Conservation (phyloP, 2,329 filamentous ascomycete species). For the Huntiella savannae region DNA sequence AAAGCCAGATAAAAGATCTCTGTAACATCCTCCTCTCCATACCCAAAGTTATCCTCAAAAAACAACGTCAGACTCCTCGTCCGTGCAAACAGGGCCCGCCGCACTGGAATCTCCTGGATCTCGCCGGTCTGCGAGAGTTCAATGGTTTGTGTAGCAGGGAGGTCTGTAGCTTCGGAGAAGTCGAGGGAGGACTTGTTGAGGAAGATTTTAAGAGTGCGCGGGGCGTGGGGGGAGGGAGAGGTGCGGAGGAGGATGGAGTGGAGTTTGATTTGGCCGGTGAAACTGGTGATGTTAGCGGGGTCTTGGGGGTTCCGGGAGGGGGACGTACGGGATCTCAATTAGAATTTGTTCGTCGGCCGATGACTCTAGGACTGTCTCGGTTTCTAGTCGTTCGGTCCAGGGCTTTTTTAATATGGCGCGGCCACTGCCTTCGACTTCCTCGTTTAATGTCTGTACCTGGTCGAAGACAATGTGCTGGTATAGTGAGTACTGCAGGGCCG, state of each 20-base stretch:
- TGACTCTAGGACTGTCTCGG: conserved; percentile 59
- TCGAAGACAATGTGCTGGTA: conserved; percentile 88
- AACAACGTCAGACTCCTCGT: conserved; percentile 72
- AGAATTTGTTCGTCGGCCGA: conserved; percentile 87
- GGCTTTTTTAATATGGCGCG: conserved; percentile 70
- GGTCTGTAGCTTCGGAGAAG: conserved; percentile 55
- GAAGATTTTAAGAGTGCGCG: conserved; percentile 70
- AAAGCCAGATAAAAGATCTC: conserved; percentile 72
- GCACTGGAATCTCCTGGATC: conserved; percentile 72
- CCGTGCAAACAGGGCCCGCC: conserved; percentile 71
- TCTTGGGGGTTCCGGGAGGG: neutral
- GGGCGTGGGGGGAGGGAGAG: conserved; percentile 49
- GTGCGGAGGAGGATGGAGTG: conserved; percentile 77
- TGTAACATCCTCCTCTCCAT: conserved; percentile 63
- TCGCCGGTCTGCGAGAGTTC: conserved; percentile 61
- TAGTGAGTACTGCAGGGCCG: conserved; percentile 73
- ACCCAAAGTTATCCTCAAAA: conserved; percentile 77
- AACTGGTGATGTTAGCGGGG: conserved; percentile 31
- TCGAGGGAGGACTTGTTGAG: conserved; percentile 76
- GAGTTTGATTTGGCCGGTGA: conserved; percentile 83
- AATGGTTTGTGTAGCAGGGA: conserved; percentile 53
- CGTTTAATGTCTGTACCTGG: conserved; percentile 69
- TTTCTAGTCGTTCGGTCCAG: conserved; percentile 60
- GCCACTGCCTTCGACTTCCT: conserved; percentile 48
- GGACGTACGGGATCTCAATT: conserved; percentile 66